Evolutionary conservation across 2,329 filamentous ascomycete genomes (phyloP), one percentile per base, ranked within the genome.

Genomic region (Acrocalymma vagum): DNA sequence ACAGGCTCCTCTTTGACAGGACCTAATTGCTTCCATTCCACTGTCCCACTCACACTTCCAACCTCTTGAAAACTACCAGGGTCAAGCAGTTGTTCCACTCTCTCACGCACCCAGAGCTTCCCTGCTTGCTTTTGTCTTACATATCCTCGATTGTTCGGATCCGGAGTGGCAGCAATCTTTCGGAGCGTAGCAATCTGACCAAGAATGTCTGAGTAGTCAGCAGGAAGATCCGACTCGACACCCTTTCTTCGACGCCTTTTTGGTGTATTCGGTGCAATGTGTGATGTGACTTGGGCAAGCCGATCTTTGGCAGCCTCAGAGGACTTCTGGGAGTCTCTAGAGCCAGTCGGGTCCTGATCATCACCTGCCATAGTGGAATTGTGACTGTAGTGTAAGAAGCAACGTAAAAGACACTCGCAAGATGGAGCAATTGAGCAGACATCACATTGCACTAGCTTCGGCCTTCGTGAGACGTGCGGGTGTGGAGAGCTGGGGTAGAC

Each of bases 101-200:
- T 72, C 54, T 86, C 82, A 15, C 82, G 76, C 0, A 85, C 82
- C 82, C 82, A 85, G 13, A 86, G 72, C 61, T 86, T 86, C 2
- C 83, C 83, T 3, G 81, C 77, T 63, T 81, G 73, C 50, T 83
- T 84, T 58, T 86, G 83, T 5, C 80, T 77, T n/a, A 80, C 64
- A 48, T 85, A 86, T 16, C 83, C 83, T 46, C 78, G 71, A 39
- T 78, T 78, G 6, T 67, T 75, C 0, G 72, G 61, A 35, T 83
- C 72, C 2, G 83, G 82, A 1, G 77, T 84, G 15, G 72, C 67
- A 9, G 83, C 82, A 24, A 83, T 77, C 6, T 63, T 69, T 11
- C 72, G 72, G 1, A 86, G 72, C 0, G 72, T 71, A 5, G 67
- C 50, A n/a, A 86, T 71, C 51, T 85, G 80, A n/a, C 65, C 69